A percentile compares a stretch with the other conserved stretches of the same genome.
Evolutionary conservation across 441 rosid species (phyloP).

Genomic region (Adansonia grandidieri): DNA sequence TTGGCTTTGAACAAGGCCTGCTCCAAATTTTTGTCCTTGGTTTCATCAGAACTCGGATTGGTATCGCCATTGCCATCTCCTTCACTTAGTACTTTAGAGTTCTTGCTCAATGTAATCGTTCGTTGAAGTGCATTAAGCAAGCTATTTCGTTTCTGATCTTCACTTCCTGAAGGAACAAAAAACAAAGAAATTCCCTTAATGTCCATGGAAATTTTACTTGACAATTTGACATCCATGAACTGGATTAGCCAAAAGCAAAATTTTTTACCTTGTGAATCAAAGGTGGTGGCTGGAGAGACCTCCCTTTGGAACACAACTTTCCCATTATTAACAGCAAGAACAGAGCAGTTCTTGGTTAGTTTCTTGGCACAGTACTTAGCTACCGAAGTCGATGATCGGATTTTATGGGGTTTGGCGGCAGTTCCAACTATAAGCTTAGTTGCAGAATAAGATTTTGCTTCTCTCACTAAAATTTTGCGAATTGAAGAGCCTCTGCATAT

Average conservation of each 20-base stretch:
- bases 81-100: conserved; percentile 51
- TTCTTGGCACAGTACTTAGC: conserved; percentile 74
- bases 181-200: background rate
- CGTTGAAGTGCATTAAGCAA: conserved; percentile 61
- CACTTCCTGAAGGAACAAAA: conserved; percentile 50
- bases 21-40: conserved; percentile 42
- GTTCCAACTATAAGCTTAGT: conserved; percentile 60
- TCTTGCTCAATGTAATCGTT: conserved; percentile 50
- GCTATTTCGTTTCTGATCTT: conserved; percentile 48
- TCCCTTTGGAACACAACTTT: conserved; percentile 63
- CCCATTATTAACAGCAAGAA: conserved; percentile 71
- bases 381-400: conserved; percentile 56
- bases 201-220: background rate
- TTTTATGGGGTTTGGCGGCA: conserved; percentile 42
- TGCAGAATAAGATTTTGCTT: conserved; percentile 60
- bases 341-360: conserved; percentile 53
- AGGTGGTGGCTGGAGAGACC: conserved; percentile 43
- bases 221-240: background rate
- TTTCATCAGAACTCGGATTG: conserved; percentile 31
- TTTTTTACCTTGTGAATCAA: conserved; percentile 42
- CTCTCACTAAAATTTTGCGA: conserved; percentile 55
- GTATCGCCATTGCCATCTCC: conserved; percentile 27
- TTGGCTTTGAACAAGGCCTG: conserved; percentile 50
- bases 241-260: background rate
- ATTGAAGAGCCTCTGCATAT: conserved; percentile 65